A percentile compares a stretch with the other conserved stretches of the same genome.
Evolutionary conservation across 1,284 basidiomycete species (phyloP).

Genomic region (Xerocomus nothofagi): DNA sequence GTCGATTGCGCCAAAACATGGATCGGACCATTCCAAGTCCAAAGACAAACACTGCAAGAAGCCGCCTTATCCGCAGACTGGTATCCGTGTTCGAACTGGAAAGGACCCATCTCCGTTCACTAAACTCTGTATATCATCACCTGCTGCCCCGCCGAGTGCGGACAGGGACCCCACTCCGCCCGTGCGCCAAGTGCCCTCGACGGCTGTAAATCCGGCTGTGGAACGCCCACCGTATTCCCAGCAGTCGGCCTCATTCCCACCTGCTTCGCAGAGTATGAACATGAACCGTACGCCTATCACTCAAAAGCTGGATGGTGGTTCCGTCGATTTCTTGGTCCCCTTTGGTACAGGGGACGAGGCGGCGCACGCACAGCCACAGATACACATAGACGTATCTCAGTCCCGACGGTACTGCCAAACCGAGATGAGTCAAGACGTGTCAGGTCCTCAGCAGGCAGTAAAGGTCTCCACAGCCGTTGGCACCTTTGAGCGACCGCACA

Average conservation of each 20-base stretch:
- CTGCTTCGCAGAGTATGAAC: constrained; percentile 4
- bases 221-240: constrained; percentile 18
- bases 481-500: constrained; percentile 28
- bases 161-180: constrained; percentile 12
- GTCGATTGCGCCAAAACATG: constrained; percentile 13
- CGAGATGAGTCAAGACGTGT: constrained; percentile 19
- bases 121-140: constrained; percentile 14
- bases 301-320: constrained; percentile 19
- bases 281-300: constrained; percentile 9
- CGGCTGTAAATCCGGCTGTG: constrained; percentile 16
- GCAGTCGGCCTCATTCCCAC: constrained; percentile 12
- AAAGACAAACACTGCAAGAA: constrained; percentile 43
- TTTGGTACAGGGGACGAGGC: constrained; percentile 26
- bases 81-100: constrained; percentile 43
- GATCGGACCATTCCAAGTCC: constrained; percentile 21
- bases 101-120: constrained; percentile 34
- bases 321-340: constrained; percentile 27
- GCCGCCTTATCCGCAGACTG: constrained; percentile 39
- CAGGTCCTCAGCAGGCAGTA: constrained; percentile 11
- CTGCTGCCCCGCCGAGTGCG: neutral
- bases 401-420: constrained; percentile 17
- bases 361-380: constrained; percentile 11
- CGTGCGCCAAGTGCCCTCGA: constrained; percentile 13
- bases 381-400: constrained; percentile 21
- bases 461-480: constrained; percentile 9